Evolutionary conservation across 441 rosid genomes (phyloP).

Genomic region (Capsella rubella): DNA sequence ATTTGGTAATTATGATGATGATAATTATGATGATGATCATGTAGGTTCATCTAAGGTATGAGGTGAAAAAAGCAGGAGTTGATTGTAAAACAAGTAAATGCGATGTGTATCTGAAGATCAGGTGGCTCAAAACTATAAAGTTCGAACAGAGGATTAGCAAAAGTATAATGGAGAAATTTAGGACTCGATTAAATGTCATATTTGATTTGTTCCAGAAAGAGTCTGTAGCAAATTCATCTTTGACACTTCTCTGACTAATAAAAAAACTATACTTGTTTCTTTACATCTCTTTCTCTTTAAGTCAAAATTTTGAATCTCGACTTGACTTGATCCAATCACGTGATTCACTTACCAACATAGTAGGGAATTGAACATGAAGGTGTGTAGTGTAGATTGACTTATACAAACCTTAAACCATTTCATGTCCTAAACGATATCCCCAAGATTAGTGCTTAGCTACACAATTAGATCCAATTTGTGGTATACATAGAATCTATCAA

Average conservation of each 20-base stretch:
- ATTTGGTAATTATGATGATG: neutral
- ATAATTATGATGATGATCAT: conserved; percentile 5
- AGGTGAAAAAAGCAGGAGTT: conserved; percentile 54
- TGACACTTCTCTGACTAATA: conserved; percentile 33
- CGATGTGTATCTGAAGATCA: conserved; percentile 58
- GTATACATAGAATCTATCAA: too few relatives aligned
- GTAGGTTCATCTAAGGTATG: conserved; percentile 68
- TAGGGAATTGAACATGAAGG: neutral
- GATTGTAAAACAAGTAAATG: conserved; percentile 64
- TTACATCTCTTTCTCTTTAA: neutral
- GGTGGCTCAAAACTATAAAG: conserved; percentile 76
- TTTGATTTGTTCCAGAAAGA: conserved; percentile 66
- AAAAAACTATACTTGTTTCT: conserved; percentile 6
- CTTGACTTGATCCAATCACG: neutral
- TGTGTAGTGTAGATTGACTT: neutral
- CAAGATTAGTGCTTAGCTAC: neutral
- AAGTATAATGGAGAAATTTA: conserved; percentile 68
- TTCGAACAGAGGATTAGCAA: conserved; percentile 72
- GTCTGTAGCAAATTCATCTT: conserved; percentile 44
- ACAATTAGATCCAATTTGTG: neutral
- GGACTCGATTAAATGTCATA: conserved; percentile 58
- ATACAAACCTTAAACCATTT: neutral
- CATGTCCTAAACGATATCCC: neutral
- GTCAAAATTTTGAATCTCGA: neutral
- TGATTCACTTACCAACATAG: neutral